A percentile compares a stretch with the other conserved stretches of the same genome.
Evolutionary conservation across 257 asterid species (phyloP).

Genomic region (Misopates orontium): DNA sequence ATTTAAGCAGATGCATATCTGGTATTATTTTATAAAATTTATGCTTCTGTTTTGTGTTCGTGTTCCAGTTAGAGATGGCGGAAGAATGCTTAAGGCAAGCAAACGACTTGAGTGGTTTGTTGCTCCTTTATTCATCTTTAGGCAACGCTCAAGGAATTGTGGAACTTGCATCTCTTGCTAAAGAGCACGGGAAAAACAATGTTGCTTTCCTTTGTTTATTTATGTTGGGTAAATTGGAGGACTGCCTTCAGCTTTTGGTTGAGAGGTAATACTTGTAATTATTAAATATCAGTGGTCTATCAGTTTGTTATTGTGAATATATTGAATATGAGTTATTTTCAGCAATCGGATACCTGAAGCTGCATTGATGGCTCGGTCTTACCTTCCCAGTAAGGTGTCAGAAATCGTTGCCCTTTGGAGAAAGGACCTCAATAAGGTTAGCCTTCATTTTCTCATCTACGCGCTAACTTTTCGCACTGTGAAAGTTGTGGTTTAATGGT

Average conservation of each 20-base stretch:
- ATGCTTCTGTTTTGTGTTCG: slow-evolving; percentile 26
- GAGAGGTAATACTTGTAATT: slow-evolving; percentile 58
- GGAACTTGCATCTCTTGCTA: slow-evolving; percentile 79
- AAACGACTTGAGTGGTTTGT: slow-evolving; percentile 89
- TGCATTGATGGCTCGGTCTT: slow-evolving; percentile 99
- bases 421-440: slow-evolving; percentile 90
- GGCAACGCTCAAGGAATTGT: slow-evolving; percentile 91
- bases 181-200: slow-evolving; percentile 90
- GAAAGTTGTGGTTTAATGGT: slow-evolving; percentile 13
- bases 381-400: slow-evolving; percentile 97
- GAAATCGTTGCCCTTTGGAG: slow-evolving; percentile 94
- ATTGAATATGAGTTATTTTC: slow-evolving; percentile 34
- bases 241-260: slow-evolving; percentile 88
- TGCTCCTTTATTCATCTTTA: slow-evolving; percentile 84
- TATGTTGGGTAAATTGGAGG: slow-evolving; percentile 91
- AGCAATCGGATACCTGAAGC: slow-evolving; percentile 99
- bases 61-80: slow-evolving; percentile 84
- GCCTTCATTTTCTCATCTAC: slow-evolving; percentile 1
- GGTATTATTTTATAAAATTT: slow-evolving; percentile 6
- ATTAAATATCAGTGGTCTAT: slow-evolving; percentile 22
- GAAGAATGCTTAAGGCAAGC: slow-evolving; percentile 97
- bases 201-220: slow-evolving; percentile 93
- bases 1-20: slow-evolving; percentile 12
- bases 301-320: slow-evolving; percentile 16
- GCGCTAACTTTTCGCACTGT: slow-evolving; percentile 3